These are phyloP conservation scores for Ulota crispa DNA, from an alignment of 225 moss, liverwort and hornwort genomes.

Conservation along the genomic window DNA sequence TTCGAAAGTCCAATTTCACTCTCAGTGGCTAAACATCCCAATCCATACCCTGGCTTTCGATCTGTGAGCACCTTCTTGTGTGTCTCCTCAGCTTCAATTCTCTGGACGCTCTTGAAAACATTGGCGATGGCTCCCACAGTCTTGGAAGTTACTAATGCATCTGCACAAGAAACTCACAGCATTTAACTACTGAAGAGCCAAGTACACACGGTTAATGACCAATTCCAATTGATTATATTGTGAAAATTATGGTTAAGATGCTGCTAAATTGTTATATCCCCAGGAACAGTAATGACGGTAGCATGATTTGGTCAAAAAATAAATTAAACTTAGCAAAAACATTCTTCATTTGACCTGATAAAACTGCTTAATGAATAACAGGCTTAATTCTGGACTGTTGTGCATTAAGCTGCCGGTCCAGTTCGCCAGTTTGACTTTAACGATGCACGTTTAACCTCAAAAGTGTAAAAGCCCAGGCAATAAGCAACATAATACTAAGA, in stretches of 20 bases:
- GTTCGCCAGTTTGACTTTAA: neutral
- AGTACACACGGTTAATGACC: neutral
- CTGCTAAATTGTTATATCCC: neutral
- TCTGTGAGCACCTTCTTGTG: conserved; percentile 29
- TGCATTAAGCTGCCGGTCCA: neutral
- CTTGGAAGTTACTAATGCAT: conserved; percentile 27
- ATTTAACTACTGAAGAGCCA: neutral
- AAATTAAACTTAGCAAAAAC: neutral
- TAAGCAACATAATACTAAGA: neutral
- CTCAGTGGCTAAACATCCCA: conserved; percentile 33
- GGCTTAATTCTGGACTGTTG: neutral
- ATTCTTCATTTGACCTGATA: neutral
- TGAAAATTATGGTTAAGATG: neutral
- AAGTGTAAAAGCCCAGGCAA: neutral
- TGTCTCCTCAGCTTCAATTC: conserved; percentile 39
- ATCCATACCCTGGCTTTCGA: conserved; percentile 17
- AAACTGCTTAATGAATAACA: neutral
- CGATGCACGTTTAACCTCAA: neutral
- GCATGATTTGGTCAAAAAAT: neutral
- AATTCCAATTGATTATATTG: neutral
- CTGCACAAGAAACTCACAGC: neutral
- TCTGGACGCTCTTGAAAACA: conserved; percentile 41
- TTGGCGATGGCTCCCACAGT: conserved; percentile 29
- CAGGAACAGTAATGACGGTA: neutral
- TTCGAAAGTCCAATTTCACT: conserved; percentile 12